phyloP scores from a whole-genome alignment of 2,329 filamentous ascomycete species.

The Orbilia brochopaga region DNA sequence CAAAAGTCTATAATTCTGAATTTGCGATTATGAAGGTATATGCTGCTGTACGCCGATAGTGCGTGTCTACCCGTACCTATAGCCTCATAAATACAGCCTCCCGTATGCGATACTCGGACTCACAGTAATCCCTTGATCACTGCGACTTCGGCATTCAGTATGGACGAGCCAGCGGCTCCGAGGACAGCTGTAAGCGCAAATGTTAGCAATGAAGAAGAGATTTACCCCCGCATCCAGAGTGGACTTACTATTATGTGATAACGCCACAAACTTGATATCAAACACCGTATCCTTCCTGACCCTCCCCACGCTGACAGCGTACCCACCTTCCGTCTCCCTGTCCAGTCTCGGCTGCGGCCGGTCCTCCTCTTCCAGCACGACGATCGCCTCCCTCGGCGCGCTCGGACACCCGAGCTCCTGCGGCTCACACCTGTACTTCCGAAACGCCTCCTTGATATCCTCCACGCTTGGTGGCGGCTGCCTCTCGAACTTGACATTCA shows the following conservation, averaged over 20 bases:
- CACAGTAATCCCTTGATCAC: constrained; percentile 85
- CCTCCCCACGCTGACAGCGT: constrained; percentile 87
- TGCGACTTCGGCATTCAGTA: constrained; percentile 90
- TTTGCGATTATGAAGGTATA: no score
- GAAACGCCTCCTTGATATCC: constrained; percentile 77
- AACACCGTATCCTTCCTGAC: constrained; percentile 89
- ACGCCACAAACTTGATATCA: constrained; percentile 90
- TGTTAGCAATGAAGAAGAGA: constrained; percentile 14
- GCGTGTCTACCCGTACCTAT: no score
- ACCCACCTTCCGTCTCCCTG: constrained; percentile 81
- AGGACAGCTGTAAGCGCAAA: constrained; percentile 71
- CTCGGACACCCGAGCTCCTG: constrained; percentile 84
- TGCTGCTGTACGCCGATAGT: no score
- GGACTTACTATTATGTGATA: constrained; percentile 77
- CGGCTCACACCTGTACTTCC: constrained; percentile 80
- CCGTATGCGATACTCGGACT: constrained; percentile 28
- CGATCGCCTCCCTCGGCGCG: constrained; percentile 79
- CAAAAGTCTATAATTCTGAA: no score
- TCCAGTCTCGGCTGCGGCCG: constrained; percentile 90
- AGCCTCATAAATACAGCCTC: neutral
- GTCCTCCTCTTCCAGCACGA: constrained; percentile 87
- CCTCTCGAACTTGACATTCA: constrained; percentile 80
- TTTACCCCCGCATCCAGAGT: no score
- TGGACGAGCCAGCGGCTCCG: constrained; percentile 92
- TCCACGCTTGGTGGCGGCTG: constrained; percentile 76